phyloP scores from a whole-genome alignment of 768 basidiomycete genomes.

The Rhizopogon sp. region DNA sequence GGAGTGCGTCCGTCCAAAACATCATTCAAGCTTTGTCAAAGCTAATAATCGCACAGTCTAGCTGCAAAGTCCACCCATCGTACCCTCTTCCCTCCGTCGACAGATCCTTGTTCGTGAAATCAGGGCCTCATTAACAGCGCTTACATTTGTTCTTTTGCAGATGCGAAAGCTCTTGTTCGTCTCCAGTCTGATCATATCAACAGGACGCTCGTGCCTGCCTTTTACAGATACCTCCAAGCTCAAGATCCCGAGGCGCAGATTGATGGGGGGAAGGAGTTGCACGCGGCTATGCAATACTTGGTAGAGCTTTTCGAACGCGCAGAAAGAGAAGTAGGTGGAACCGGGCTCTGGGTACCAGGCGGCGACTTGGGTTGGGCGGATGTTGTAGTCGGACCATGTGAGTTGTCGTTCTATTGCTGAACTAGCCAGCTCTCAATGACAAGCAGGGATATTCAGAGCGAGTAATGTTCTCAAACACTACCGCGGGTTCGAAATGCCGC shows the following conservation, averaged over 20 bases:
- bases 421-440: background rate
- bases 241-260: conserved; percentile 53
- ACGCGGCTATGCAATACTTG: conserved; percentile 44
- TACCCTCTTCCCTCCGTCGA: conserved; percentile 51
- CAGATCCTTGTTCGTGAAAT: conserved; percentile 50
- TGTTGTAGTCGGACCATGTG: conserved; percentile 69
- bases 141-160: conserved; percentile 26
- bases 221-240: conserved; percentile 72
- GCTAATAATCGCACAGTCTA: conserved; percentile 30
- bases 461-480: conserved; percentile 61
- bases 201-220: conserved; percentile 60
- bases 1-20: conserved; percentile 43
- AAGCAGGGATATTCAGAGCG: conserved; percentile 65
- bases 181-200: conserved; percentile 67
- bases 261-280: conserved; percentile 48
- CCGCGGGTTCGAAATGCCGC: conserved; percentile 56
- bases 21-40: background rate
- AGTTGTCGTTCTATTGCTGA: conserved; percentile 16
- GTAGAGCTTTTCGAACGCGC: conserved; percentile 53
- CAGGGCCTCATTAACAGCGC: background rate
- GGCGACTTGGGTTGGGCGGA: conserved; percentile 60
- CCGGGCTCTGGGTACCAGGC: conserved; percentile 55
- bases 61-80: conserved; percentile 42
- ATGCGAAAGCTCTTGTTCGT: conserved; percentile 61
- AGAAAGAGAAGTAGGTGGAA: conserved; percentile 43